Evolutionary conservation across 768 basidiomycete species (phyloP), one percentile per base, ranked within the genome.

Genomic region (Lepiota brunneoincarnata): DNA sequence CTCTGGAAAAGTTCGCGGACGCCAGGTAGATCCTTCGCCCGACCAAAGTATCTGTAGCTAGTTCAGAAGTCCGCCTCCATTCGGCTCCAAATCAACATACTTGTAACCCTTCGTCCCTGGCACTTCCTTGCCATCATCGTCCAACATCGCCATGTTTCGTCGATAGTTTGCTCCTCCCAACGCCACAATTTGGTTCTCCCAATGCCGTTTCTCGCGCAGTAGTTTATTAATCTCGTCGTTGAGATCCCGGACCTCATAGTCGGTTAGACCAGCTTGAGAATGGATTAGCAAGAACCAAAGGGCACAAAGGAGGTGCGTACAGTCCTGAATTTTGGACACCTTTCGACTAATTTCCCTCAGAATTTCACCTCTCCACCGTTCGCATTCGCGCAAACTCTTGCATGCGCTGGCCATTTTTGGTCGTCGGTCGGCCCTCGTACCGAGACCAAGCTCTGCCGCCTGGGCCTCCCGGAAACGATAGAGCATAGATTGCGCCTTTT

Each of bases 171-270:
- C 96, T 58, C 96, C 96, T 42, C 95, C 95, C 1, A 98, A 75
- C 5, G 87, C 86, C n/a, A 98, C 88, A 47, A 98, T 97, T 68
- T 97, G 95, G 61, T 94, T 95, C 74, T 98, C 96, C 92, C 93
- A 98, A 69, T 98, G 95, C 39, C 89, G 72, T 68, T 98, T 98
- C 72, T 99, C 96, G 31, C 96, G 81, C 79, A 99, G 74, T 12
- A 97, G 74, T 65, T 87, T 91, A 77, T 98, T 99, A 59, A 99
- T 99, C 64, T 98, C 94, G 68, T 98, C 95, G 66, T 99, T 99
- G 39, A 98, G 64, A 67, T 98, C 96, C 24, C 96, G 86, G 43
- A 95, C 85, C 73, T 98, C 94, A 66, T 98, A 98, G 74, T 98
- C 93, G 21, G 90, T 89, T 67, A 98, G 69, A 49, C 93, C 92